phyloP scores from a whole-genome alignment of 2,329 filamentous ascomycete genomes.

The Colletotrichum scovillei region DNA sequence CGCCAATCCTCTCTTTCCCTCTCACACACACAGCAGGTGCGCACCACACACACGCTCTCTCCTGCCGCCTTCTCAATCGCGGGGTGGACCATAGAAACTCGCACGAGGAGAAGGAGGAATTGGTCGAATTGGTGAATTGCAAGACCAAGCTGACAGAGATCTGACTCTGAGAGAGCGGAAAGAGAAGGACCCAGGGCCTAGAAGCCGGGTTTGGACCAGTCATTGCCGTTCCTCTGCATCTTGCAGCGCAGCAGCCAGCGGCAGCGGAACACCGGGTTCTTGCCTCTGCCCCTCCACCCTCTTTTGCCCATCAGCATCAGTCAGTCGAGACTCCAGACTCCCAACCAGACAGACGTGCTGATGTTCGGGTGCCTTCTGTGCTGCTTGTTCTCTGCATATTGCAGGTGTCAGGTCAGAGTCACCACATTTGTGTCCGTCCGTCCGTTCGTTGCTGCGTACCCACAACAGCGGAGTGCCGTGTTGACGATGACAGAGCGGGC shows the following conservation, averaged over 20 bases:
- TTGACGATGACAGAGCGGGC: neutral
- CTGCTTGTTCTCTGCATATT: slow-evolving; percentile 2
- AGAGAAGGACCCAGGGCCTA: too few relatives aligned
- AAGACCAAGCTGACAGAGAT: neutral
- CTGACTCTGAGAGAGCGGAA: too few relatives aligned
- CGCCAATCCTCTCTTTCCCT: neutral
- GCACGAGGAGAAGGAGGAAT: neutral
- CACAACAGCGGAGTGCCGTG: neutral
- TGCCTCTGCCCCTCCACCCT: neutral
- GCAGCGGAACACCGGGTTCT: neutral
- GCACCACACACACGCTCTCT: neutral
- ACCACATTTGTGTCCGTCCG: neutral
- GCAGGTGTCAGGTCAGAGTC: slow-evolving; percentile 2
- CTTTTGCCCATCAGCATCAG: neutral
- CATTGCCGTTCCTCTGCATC: slow-evolving; percentile 11
- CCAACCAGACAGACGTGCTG: neutral
- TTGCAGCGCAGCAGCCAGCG: slow-evolving; percentile 15
- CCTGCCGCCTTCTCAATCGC: neutral
- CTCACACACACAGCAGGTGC: neutral
- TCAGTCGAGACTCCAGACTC: neutral
- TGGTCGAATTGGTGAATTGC: neutral
- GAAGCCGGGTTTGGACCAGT: neutral
- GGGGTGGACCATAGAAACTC: neutral
- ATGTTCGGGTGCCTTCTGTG: neutral
- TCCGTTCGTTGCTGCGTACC: neutral